These are phyloP conservation scores for Posidonia oceanica DNA, from an alignment of 116 monocot genomes.

Conservation along the genomic window DNA sequence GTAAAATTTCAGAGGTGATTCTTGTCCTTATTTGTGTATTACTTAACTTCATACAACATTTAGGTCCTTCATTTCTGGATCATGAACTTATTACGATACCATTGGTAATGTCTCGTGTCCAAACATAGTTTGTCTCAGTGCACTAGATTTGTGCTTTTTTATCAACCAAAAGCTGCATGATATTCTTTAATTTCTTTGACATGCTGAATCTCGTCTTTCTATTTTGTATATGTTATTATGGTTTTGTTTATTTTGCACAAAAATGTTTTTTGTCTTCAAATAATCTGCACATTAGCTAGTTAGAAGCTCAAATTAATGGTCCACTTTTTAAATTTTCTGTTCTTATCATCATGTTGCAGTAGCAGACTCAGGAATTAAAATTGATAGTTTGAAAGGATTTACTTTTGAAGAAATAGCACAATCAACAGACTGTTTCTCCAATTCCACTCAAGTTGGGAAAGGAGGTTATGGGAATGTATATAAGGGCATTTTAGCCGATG, in stretches of 20 bases:
- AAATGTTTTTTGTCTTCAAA: neutral
- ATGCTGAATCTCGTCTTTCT: too few relatives aligned
- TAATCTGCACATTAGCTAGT: neutral
- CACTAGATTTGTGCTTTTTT: too few relatives aligned
- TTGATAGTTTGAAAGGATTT: slow-evolving; percentile 56
- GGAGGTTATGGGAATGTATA: slow-evolving; percentile 93
- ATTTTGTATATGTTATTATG: too few relatives aligned
- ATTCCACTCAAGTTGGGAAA: slow-evolving; percentile 52
- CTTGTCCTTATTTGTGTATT: neutral
- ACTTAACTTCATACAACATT: too few relatives aligned
- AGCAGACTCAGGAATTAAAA: slow-evolving; percentile 33
- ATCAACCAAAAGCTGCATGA: too few relatives aligned
- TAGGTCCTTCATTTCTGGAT: too few relatives aligned
- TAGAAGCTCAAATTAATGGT: neutral
- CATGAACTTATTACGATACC: too few relatives aligned
- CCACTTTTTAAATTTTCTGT: neutral
- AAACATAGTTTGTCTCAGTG: too few relatives aligned
- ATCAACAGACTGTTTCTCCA: slow-evolving; percentile 50
- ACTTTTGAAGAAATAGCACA: slow-evolving; percentile 56
- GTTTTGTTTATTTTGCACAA: neutral
- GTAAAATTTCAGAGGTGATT: too few relatives aligned
- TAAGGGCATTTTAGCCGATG: slow-evolving; percentile 64
- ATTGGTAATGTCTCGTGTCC: too few relatives aligned
- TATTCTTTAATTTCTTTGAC: too few relatives aligned
- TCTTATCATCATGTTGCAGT: slow-evolving; percentile 17